Conservation (phyloP, 1,284 basidiomycete genomes). For the Boletus austroedulis region DNA sequence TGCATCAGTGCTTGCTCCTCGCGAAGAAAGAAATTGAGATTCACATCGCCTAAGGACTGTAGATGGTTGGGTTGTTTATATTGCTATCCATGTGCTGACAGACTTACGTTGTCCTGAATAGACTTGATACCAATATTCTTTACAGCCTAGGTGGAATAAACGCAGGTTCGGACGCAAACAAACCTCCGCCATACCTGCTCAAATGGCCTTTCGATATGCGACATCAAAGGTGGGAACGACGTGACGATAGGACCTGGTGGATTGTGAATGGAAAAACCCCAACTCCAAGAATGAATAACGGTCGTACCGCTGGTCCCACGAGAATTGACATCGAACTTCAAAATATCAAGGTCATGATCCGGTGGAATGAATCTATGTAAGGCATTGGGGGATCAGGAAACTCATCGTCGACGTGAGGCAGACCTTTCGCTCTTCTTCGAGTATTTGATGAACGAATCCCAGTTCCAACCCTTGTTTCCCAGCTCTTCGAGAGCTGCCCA, state of each 20-base stretch:
- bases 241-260: background rate
- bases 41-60: constrained; percentile 1
- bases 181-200: background rate
- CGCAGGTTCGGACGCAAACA: background rate
- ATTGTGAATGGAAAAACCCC: background rate
- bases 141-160: background rate
- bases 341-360: background rate
- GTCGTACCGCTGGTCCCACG: background rate
- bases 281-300: background rate
- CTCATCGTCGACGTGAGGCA: background rate
- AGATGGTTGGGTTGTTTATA: background rate
- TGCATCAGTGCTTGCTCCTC: background rate
- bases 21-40: background rate
- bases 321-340: background rate
- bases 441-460: constrained; percentile 2
- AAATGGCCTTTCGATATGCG: background rate
- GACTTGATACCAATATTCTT: constrained; percentile 2
- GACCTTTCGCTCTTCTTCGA: constrained; percentile 7
- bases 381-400: background rate
- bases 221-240: background rate
- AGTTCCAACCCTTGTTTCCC: constrained; percentile 4
- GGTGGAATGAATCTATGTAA: background rate
- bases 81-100: background rate
- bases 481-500: background rate
- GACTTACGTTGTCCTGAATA: background rate